These are phyloP conservation scores for Botrytis paeoniae DNA, from an alignment of 2,329 filamentous ascomycete species.

Conservation along the genomic window DNA sequence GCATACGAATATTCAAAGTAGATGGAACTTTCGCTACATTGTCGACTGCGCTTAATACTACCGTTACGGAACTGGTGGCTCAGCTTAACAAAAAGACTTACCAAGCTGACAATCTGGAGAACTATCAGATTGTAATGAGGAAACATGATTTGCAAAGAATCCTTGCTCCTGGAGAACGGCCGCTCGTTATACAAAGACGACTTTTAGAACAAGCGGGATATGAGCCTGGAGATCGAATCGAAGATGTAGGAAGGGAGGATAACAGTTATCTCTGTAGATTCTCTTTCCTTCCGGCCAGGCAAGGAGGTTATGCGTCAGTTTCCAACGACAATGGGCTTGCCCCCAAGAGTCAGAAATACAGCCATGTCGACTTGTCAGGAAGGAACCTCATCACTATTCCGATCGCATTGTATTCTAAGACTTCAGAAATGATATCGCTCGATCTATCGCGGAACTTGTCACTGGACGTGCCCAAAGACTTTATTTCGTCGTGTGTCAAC, in stretches of 20 bases:
- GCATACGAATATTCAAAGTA: constrained; percentile 90
- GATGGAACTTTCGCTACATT: constrained; percentile 94
- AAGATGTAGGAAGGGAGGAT: constrained; percentile 93
- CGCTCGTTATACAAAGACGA: constrained; percentile 86
- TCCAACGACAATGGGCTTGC: constrained; percentile 77
- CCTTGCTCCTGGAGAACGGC: constrained; percentile 73
- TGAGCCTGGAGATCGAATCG: constrained; percentile 77
- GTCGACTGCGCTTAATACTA: constrained; percentile 78
- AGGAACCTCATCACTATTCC: constrained; percentile 93
- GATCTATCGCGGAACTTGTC: constrained; percentile 92
- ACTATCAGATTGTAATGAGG: constrained; percentile 92
- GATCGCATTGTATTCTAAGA: constrained; percentile 88
- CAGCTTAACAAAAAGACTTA: constrained; percentile 94
- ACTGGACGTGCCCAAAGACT: constrained; percentile 90
- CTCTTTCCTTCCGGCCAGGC: constrained; percentile 85
- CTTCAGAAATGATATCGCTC: constrained; percentile 87
- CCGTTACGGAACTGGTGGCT: constrained; percentile 81
- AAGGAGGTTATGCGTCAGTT: constrained; percentile 72
- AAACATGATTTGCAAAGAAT: constrained; percentile 89
- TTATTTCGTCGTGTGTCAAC: constrained; percentile 89
- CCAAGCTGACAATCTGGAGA: constrained; percentile 82
- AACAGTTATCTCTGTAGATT: constrained; percentile 97
- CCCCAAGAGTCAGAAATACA: constrained; percentile 83
- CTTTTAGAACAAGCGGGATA: constrained; percentile 91
- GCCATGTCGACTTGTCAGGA: constrained; percentile 86